Evolutionary conservation across 2,329 filamentous ascomycete genomes (phyloP).

Genomic region (Septoria petroselini): DNA sequence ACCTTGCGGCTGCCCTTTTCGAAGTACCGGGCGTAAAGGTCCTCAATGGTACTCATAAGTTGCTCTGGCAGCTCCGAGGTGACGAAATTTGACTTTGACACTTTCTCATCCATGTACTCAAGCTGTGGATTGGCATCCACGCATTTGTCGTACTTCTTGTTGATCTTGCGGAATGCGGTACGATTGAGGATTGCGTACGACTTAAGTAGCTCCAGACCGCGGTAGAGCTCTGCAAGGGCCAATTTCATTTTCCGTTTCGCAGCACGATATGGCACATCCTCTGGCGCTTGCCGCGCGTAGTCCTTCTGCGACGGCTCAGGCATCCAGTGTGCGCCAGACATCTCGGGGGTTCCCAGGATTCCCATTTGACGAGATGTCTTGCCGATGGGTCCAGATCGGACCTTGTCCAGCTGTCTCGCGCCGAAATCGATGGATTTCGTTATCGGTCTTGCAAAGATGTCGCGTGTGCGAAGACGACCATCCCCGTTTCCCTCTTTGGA

Average conservation of each 20-base stretch:
- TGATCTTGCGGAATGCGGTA: slow-evolving; percentile 93
- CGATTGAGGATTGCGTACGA: slow-evolving; percentile 86
- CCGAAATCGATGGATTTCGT: slow-evolving; percentile 21
- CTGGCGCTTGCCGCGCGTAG: slow-evolving; percentile 42
- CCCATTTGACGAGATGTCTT: slow-evolving; percentile 54
- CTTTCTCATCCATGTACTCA: slow-evolving; percentile 85
- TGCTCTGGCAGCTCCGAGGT: slow-evolving; percentile 80
- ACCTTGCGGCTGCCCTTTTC: slow-evolving; percentile 91
- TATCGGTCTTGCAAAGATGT: slow-evolving; percentile 18
- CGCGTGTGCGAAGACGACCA: slow-evolving; percentile 2
- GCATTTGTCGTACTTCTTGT: slow-evolving; percentile 97
- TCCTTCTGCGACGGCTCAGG: slow-evolving; percentile 39
- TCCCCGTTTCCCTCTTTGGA: slow-evolving; percentile 5
- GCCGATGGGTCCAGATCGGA: slow-evolving; percentile 48
- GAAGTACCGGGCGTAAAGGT: slow-evolving; percentile 92
- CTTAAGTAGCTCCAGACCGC: slow-evolving; percentile 85
- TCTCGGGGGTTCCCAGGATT: slow-evolving; percentile 40
- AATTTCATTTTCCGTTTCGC: slow-evolving; percentile 91
- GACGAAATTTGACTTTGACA: slow-evolving; percentile 88
- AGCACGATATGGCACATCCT: slow-evolving; percentile 73
- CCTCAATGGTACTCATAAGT: slow-evolving; percentile 77
- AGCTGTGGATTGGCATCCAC: slow-evolving; percentile 72
- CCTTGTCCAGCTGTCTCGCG: slow-evolving; percentile 31
- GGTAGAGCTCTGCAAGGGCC: slow-evolving; percentile 89
- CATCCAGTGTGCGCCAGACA: slow-evolving; percentile 29